Evolutionary conservation across 192 early-diverging fungal genomes (phyloP).

Genomic region (Podila clonocystis): DNA sequence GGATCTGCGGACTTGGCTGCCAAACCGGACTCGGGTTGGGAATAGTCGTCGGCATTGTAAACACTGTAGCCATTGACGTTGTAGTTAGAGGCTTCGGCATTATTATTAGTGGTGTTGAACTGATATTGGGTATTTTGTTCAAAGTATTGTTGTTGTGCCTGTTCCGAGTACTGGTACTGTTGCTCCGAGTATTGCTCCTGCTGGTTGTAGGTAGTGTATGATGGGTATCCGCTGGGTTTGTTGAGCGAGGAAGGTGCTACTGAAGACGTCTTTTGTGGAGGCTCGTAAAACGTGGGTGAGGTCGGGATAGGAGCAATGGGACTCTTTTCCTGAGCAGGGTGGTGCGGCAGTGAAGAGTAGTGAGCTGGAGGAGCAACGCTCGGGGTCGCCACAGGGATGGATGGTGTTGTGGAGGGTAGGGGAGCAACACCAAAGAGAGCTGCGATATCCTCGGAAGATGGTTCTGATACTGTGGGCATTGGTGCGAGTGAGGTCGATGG

Average conservation of each 20-base stretch:
- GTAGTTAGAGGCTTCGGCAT: conserved; percentile 1
- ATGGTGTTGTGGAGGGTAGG: not conserved
- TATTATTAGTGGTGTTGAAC: not conserved
- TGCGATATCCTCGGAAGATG: conserved; percentile 36
- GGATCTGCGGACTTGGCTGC: conserved; percentile 2
- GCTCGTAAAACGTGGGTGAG: not conserved
- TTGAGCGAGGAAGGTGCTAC: not conserved
- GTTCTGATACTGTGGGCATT: not conserved
- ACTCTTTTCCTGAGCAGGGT: conserved; percentile 18
- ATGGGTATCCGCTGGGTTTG: conserved; percentile 5
- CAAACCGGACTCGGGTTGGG: not conserved
- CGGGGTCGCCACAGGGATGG: not conserved
- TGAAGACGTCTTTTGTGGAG: conserved; percentile 1
- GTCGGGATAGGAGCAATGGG: conserved; percentile 15
- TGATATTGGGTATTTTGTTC: conserved; percentile 15
- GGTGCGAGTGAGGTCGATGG: not conserved
- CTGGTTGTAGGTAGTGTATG: not conserved
- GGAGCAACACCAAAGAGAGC: conserved; percentile 41
- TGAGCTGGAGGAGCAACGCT: conserved; percentile 17
- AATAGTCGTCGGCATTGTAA: conserved; percentile 3
- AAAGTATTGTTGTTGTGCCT: not conserved
- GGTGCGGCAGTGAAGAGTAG: conserved; percentile 10
- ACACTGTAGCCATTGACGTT: conserved; percentile 25
- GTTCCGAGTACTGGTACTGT: not conserved
- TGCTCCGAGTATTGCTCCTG: not conserved